phyloP scores from a whole-genome alignment of 2,329 filamentous ascomycete genomes.

The Nemania abortiva region DNA sequence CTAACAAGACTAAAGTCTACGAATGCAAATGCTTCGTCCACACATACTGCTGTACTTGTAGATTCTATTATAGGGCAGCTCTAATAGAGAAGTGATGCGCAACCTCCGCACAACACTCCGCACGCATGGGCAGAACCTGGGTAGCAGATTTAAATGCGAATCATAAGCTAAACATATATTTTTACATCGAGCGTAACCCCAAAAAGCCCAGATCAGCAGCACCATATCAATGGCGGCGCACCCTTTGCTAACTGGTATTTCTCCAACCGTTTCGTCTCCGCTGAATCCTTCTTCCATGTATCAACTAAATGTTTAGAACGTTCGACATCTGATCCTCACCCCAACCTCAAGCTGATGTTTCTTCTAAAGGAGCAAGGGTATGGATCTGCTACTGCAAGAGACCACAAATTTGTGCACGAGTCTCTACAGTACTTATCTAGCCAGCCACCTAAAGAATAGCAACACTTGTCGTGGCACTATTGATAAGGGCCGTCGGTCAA shows the following conservation, averaged over 20 bases:
- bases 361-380: not conserved
- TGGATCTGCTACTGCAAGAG: not conserved
- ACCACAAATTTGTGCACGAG: not conserved
- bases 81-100: constrained; percentile 2
- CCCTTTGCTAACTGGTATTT: constrained; percentile 4
- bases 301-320: not conserved
- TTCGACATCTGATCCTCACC: not conserved
- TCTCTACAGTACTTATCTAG: not conserved
- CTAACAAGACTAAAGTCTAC: not conserved
- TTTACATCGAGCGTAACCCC: constrained; percentile 9
- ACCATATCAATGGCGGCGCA: not conserved
- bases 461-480: not conserved
- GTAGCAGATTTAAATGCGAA: not conserved
- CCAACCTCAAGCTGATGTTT: not conserved
- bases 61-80: not conserved
- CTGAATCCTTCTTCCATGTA: not conserved
- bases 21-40: constrained; percentile 4
- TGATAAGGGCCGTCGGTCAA: constrained; percentile 5
- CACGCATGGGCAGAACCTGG: not conserved
- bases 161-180: constrained; percentile 17
- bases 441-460: not conserved
- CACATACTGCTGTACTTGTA: not conserved
- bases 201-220: constrained; percentile 22
- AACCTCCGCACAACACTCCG: not conserved
- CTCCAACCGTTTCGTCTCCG: not conserved